Evolutionary conservation across 129 eudicot species (phyloP).

Genomic region (Tagetes erecta): DNA sequence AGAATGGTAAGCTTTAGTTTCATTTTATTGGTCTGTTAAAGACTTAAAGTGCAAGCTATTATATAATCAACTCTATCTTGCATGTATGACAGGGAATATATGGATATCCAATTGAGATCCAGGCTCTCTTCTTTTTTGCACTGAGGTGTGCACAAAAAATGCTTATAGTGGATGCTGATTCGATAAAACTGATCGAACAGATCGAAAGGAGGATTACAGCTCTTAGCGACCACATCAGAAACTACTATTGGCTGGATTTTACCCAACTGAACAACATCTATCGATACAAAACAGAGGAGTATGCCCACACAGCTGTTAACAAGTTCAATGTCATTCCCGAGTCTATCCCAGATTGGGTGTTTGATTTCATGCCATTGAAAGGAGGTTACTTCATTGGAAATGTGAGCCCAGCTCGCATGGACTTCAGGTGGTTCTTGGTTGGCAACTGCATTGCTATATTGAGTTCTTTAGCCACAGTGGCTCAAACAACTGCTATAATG

Average conservation of each 20-base stretch:
- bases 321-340: conserved; percentile 54
- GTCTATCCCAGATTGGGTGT: conserved; percentile 67
- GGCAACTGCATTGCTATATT: conserved; percentile 53
- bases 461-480: conserved; percentile 40
- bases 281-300: conserved; percentile 63
- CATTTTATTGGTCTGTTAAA: background rate
- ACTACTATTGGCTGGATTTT: conserved; percentile 59
- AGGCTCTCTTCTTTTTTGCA: conserved; percentile 63
- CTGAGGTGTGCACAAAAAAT: conserved; percentile 51
- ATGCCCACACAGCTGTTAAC: conserved; percentile 55
- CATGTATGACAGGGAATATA: conserved; percentile 49
- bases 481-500: conserved; percentile 58
- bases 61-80: conserved; percentile 19
- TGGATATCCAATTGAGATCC: conserved; percentile 68
- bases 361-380: conserved; percentile 59
- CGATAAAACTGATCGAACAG: conserved; percentile 39
- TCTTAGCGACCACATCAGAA: conserved; percentile 58
- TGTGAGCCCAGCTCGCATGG: conserved; percentile 63
- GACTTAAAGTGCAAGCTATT: background rate
- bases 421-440: conserved; percentile 51
- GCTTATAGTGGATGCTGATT: conserved; percentile 46
- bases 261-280: conserved; percentile 55
- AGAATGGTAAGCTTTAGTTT: conserved; percentile 48
- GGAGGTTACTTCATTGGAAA: conserved; percentile 73
- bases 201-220: conserved; percentile 50